These are phyloP conservation scores for Morella rubra DNA, from an alignment of 306 rosid genomes.

Conservation along the genomic window DNA sequence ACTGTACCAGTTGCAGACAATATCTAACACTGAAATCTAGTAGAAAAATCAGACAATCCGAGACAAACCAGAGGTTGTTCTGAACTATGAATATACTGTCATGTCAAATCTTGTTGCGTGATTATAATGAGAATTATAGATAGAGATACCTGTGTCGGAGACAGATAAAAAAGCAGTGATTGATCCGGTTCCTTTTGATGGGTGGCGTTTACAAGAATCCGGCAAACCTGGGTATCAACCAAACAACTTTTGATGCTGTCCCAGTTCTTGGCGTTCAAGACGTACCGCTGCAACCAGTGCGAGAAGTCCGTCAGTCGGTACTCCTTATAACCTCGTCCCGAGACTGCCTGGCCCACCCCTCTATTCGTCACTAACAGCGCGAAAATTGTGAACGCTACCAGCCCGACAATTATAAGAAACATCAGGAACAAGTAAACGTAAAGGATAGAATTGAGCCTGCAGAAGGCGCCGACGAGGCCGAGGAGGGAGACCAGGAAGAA, in stretches of 20 bases:
- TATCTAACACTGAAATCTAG: not conserved
- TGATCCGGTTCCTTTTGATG: not conserved
- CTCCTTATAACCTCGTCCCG: constrained; percentile 53
- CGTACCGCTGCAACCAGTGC: constrained; percentile 68
- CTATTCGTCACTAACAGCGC: constrained; percentile 57
- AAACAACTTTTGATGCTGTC: constrained; percentile 62
- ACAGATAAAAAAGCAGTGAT: constrained; percentile 6
- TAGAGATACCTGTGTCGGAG: constrained; percentile 56
- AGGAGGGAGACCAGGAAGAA: constrained; percentile 45
- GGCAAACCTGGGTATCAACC: constrained; percentile 53
- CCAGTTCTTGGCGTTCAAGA: constrained; percentile 64
- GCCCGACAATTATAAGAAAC: constrained; percentile 50
- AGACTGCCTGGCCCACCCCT: constrained; percentile 46
- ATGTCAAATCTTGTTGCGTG: no score
- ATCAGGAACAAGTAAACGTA: constrained; percentile 51
- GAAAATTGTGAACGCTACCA: constrained; percentile 56
- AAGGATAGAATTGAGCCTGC: constrained; percentile 47
- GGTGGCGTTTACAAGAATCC: constrained; percentile 35
- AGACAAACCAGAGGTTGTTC: no score
- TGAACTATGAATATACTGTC: no score
- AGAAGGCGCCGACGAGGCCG: constrained; percentile 59
- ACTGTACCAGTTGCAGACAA: not conserved
- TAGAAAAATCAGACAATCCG: no score
- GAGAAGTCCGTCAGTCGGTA: constrained; percentile 58
- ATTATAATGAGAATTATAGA: no score